Conservation (phyloP, 2,329 filamentous ascomycete genomes). For the Ceratocystis cacaofunesta region DNA sequence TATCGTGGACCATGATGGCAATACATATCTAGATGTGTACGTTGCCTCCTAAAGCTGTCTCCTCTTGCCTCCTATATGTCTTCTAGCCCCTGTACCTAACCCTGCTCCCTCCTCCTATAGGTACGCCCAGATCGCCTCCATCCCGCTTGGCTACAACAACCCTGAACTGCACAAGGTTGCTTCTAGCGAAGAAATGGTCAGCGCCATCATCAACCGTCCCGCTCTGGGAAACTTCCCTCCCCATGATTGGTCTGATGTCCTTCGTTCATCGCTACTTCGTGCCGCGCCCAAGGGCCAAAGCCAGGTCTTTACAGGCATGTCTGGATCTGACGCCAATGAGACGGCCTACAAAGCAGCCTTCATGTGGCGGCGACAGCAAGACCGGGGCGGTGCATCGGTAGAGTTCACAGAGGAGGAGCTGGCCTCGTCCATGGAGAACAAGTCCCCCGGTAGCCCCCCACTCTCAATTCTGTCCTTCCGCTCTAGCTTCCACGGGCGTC, state of each 20-base stretch:
- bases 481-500: slow-evolving; percentile 64
- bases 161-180: slow-evolving; percentile 49
- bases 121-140: slow-evolving; percentile 71
- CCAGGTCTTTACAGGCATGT: slow-evolving; percentile 68
- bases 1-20: slow-evolving; percentile 56
- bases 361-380: slow-evolving; percentile 60
- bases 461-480: slow-evolving; percentile 68
- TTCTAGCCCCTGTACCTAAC: not conserved
- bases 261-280: slow-evolving; percentile 54
- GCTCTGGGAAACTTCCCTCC: slow-evolving; percentile 70
- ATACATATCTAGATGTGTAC: slow-evolving; percentile 57
- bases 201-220: slow-evolving; percentile 61
- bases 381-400: slow-evolving; percentile 54
- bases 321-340: slow-evolving; percentile 72
- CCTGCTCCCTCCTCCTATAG: slow-evolving; percentile 23
- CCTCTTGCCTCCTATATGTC: not conserved
- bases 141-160: slow-evolving; percentile 74
- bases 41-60: slow-evolving; percentile 20
- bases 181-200: slow-evolving; percentile 55
- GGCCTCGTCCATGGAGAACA: slow-evolving; percentile 52
- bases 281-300: slow-evolving; percentile 60
- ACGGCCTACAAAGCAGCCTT: slow-evolving; percentile 76
- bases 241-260: slow-evolving; percentile 56
- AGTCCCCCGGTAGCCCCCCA: slow-evolving; percentile 56
- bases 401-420: slow-evolving; percentile 61